A percentile compares a stretch with the other conserved stretches of the same genome.
Conservation (phyloP, 2,329 filamentous ascomycete species). For the Beauveria sp. region DNA sequence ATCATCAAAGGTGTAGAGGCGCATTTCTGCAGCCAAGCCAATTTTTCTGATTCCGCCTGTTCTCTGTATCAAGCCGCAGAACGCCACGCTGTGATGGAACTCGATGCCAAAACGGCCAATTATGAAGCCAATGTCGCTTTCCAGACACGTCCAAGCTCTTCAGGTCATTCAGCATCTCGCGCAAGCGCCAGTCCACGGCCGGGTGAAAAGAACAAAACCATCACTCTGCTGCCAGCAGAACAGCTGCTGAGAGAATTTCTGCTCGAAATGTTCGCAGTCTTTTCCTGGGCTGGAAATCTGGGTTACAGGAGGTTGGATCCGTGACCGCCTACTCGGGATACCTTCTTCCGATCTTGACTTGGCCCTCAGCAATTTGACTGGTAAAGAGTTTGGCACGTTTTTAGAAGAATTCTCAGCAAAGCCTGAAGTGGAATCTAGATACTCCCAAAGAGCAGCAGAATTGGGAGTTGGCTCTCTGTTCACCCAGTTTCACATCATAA, state of each 20-base stretch:
- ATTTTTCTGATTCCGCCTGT: too few species aligned
- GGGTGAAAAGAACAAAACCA: background rate
- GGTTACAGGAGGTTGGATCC: slow-evolving; percentile 17
- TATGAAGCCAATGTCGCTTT: too few species aligned
- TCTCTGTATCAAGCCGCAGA: too few species aligned
- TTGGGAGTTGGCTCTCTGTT: slow-evolving; percentile 8
- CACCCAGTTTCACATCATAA: slow-evolving; percentile 11
- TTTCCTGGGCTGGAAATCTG: slow-evolving; percentile 14
- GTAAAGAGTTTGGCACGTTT: slow-evolving; percentile 12
- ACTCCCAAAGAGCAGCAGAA: slow-evolving; percentile 2
- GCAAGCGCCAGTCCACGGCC: too few species aligned
- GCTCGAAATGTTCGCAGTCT: slow-evolving; percentile 10
- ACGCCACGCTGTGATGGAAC: too few species aligned
- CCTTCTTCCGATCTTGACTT: slow-evolving; percentile 14
- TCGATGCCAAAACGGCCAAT: too few species aligned
- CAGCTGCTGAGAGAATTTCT: slow-evolving; percentile 12
- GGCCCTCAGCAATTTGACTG: slow-evolving; percentile 13
- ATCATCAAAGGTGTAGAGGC: too few species aligned
- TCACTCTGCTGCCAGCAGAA: slow-evolving; percentile 11
- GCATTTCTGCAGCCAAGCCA: too few species aligned
- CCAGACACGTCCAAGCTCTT: too few species aligned
- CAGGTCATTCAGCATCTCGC: too few species aligned
- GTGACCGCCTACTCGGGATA: slow-evolving; percentile 15
- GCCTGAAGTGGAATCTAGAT: background rate
- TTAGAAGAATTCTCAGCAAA: slow-evolving; percentile 7